Evolutionary conservation across 179 eudicot genomes (phyloP).

Genomic region (Carnegiea gigantea): DNA sequence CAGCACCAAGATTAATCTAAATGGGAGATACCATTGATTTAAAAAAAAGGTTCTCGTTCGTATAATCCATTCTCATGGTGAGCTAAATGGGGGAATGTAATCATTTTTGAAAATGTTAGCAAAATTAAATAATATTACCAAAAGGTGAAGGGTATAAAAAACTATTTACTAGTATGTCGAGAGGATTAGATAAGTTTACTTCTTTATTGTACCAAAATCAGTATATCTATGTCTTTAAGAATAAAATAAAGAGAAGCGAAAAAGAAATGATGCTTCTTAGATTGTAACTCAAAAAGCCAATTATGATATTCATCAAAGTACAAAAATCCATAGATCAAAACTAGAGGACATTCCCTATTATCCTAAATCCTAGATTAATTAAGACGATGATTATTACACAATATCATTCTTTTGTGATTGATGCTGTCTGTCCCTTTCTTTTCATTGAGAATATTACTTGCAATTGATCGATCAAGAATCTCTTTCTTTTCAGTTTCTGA

Average conservation of each 20-base stretch:
- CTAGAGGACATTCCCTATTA: neutral
- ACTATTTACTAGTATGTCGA: no score
- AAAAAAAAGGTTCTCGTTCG: no score
- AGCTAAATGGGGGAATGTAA: no score
- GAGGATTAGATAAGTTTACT: no score
- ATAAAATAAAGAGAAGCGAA: neutral
- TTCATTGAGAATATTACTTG: neutral
- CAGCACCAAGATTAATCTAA: no score
- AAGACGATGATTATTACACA: neutral
- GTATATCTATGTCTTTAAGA: no score
- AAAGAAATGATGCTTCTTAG: neutral
- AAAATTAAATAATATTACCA: no score
- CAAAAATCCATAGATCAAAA: neutral
- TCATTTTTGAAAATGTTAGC: no score
- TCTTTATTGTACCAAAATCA: no score
- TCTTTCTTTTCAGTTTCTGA: neutral
- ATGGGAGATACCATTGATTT: no score
- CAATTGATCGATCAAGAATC: neutral
- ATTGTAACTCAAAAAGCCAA: neutral
- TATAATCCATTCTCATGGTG: no score
- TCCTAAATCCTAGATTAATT: slow-evolving; percentile 5
- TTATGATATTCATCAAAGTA: neutral
- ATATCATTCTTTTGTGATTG: slow-evolving; percentile 2
- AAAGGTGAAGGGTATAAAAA: no score
- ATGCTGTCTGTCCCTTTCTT: neutral